These are phyloP conservation scores for Microbotryomycetes sp. DNA, from an alignment of 1,284 basidiomycete genomes.

Conservation along the genomic window DNA sequence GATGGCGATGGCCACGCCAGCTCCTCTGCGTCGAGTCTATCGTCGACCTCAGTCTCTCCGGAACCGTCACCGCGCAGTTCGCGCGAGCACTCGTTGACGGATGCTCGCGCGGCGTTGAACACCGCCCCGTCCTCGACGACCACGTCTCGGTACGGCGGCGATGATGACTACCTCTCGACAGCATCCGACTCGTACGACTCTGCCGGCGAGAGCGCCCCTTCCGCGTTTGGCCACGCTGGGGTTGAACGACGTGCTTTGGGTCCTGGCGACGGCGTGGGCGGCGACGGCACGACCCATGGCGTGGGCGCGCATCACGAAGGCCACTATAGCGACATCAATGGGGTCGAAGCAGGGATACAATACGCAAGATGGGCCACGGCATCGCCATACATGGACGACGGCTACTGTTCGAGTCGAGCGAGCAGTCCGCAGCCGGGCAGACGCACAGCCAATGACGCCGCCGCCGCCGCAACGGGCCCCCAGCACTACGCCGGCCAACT, in stretches of 20 bases:
- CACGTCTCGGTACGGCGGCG: neutral
- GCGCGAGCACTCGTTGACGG: neutral
- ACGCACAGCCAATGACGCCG: too few relatives aligned
- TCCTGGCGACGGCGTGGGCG: neutral
- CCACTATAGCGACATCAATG: constrained; percentile 10
- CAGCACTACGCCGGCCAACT: neutral
- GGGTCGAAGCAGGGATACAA: neutral
- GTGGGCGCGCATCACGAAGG: neutral
- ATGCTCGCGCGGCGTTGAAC: neutral
- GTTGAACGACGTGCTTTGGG: neutral
- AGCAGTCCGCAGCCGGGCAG: constrained; percentile 7
- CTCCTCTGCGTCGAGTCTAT: neutral
- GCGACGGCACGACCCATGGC: neutral
- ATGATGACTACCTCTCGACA: constrained; percentile 1
- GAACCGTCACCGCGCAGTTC: neutral
- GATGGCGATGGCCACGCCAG: too few relatives aligned
- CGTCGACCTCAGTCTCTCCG: neutral
- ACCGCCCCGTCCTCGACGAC: neutral
- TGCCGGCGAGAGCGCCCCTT: constrained; percentile 8
- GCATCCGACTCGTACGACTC: constrained; percentile 29
- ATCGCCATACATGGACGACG: neutral
- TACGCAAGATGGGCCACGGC: constrained; percentile 13
- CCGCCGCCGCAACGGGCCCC: constrained; percentile 1
- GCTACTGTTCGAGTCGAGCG: constrained; percentile 10
- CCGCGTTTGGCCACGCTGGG: too few relatives aligned